These are phyloP conservation scores for Nemania bipapillata DNA, from an alignment of 2,329 filamentous ascomycete species.

Conservation along the genomic window DNA sequence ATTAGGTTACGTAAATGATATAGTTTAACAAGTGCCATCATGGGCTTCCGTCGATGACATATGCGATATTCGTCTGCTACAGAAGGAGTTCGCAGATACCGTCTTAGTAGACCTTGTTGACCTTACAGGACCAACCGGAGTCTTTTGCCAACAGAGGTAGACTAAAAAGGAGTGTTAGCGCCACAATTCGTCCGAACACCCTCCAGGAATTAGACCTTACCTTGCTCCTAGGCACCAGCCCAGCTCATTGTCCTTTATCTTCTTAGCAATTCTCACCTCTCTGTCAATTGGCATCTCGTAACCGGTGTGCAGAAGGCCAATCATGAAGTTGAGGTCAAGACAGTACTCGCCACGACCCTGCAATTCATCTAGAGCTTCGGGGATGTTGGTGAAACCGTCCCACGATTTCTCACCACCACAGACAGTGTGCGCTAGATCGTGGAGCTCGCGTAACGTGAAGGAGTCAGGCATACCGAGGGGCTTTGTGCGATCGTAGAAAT, in stretches of 20 bases:
- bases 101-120: constrained; percentile 75
- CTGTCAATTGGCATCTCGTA: constrained; percentile 98
- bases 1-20: constrained; percentile 35
- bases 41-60: constrained; percentile 12
- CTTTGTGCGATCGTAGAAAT: constrained; percentile 95
- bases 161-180: constrained; percentile 64
- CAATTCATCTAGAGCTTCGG: constrained; percentile 82
- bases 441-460: constrained; percentile 90
- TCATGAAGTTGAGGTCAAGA: constrained; percentile 95
- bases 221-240: constrained; percentile 98
- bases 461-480: constrained; percentile 98
- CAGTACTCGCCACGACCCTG: constrained; percentile 87
- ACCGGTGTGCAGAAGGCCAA: constrained; percentile 89
- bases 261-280: constrained; percentile 98
- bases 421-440: constrained; percentile 84
- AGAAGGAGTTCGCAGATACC: constrained; percentile 1
- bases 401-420: constrained; percentile 81
- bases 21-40: constrained; percentile 26
- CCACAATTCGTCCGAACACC: not conserved
- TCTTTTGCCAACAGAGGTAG: constrained; percentile 82
- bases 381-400: constrained; percentile 81
- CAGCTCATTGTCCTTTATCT: constrained; percentile 95
- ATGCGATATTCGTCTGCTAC: constrained; percentile 1
- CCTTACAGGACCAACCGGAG: constrained; percentile 90
- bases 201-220: constrained; percentile 61